Evolutionary conservation across 179 eudicot species (phyloP).

Genomic region (Patellifolia procumbens): DNA sequence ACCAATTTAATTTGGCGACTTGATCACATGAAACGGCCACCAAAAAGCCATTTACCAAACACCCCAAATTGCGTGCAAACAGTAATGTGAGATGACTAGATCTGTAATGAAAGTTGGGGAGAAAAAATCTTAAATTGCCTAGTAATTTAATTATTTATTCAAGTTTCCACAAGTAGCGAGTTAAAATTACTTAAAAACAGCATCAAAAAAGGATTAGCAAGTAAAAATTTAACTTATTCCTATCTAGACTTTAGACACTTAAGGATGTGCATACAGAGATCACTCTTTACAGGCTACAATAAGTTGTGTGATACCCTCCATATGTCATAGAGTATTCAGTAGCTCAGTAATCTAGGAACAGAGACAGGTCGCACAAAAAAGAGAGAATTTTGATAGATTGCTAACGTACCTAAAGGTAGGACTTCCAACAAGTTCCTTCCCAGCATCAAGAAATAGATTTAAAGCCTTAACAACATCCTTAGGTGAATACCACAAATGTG

Average conservation of each 20-base stretch:
- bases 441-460: conserved; percentile 74
- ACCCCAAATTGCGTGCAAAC: no score
- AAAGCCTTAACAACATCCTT: conserved; percentile 64
- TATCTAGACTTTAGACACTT: background rate
- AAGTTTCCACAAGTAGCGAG: no score
- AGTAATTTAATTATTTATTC: background rate
- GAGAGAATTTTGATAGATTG: background rate
- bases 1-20: no score
- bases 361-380: background rate
- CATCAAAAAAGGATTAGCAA: background rate
- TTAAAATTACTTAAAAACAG: background rate
- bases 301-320: background rate
- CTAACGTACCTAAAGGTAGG: conserved; percentile 73
- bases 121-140: no score
- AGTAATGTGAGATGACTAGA: background rate
- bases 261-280: background rate
- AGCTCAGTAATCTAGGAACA: background rate
- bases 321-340: background rate
- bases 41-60: no score
- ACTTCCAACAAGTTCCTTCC: conserved; percentile 60
- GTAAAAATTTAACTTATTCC: background rate
- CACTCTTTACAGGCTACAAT: background rate
- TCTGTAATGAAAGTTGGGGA: background rate
- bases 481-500: conserved; percentile 91
- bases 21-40: no score